These are phyloP conservation scores for Candida succiphila DNA, from an alignment of 805 yeast species.

Conservation along the genomic window DNA sequence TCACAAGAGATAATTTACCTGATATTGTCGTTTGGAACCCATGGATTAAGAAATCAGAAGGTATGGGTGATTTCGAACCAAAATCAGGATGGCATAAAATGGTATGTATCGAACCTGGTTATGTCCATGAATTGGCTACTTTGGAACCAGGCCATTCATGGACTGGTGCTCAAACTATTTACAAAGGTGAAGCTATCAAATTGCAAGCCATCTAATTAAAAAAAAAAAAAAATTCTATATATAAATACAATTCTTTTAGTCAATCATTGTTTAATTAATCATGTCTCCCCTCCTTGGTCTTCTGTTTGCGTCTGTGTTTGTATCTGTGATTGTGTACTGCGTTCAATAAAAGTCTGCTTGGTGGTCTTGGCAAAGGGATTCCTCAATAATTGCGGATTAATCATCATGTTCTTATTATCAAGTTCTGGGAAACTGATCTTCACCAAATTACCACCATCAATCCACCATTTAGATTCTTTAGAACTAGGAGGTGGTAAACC, in stretches of 20 bases:
- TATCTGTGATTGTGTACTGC: too few species aligned
- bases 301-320: too few species aligned
- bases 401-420: conserved; percentile 30
- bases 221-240: not conserved
- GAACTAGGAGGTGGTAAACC: conserved; percentile 85
- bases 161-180: conserved; percentile 58
- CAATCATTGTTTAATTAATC: too few species aligned
- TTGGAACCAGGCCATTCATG: conserved; percentile 68
- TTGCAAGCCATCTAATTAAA: conserved; percentile 37
- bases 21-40: conserved; percentile 96
- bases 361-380: conserved; percentile 61
- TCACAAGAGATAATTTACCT: conserved; percentile 49
- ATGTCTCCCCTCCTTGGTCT: too few species aligned
- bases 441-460: conserved; percentile 65
- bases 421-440: conserved; percentile 49
- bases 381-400: conserved; percentile 60
- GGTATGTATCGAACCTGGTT: conserved; percentile 95
- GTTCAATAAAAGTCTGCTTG: conserved; percentile 46
- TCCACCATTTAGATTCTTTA: conserved; percentile 86
- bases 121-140: conserved; percentile 57
- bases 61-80: conserved; percentile 86
- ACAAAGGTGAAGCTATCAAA: conserved; percentile 49
- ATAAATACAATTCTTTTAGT: too few species aligned
- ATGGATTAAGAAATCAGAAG: conserved; percentile 74
- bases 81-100: conserved; percentile 73